phyloP scores from a whole-genome alignment of 2,329 filamentous ascomycete genomes.

The Lasiodiplodia sp. region DNA sequence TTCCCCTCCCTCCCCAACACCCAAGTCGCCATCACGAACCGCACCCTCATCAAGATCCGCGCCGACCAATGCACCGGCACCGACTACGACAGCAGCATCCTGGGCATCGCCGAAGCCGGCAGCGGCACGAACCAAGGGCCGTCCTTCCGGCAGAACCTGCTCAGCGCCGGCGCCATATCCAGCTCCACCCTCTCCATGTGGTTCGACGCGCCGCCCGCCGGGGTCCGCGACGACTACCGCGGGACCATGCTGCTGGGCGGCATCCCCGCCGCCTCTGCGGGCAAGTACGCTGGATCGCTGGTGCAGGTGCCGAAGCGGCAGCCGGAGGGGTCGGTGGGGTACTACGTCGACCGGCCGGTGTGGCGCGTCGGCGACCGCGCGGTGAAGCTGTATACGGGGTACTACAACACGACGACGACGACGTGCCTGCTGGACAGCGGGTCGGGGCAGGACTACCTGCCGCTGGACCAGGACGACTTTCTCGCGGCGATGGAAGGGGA shows the following conservation, averaged over 20 bases:
- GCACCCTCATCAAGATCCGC: conserved; percentile 34
- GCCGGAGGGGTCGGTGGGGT: not conserved
- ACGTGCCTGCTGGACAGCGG: conserved; percentile 44
- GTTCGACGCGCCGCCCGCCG: conserved; percentile 42
- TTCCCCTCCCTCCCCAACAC: conserved; percentile 36
- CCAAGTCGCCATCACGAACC: conserved; percentile 38
- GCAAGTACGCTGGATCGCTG: conserved; percentile 43
- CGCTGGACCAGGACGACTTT: conserved; percentile 34
- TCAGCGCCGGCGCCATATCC: conserved; percentile 37
- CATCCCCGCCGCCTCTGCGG: conserved; percentile 35
- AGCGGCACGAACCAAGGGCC: conserved; percentile 37
- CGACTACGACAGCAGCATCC: conserved; percentile 38
- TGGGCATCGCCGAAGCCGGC: conserved; percentile 40
- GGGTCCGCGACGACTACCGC: conserved; percentile 36
- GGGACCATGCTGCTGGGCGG: conserved; percentile 45
- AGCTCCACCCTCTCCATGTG: conserved; percentile 43
- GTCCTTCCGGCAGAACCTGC: conserved; percentile 43
- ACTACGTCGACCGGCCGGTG: conserved; percentile 6
- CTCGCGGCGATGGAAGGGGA: conserved; percentile 32
- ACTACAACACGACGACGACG: conserved; percentile 15
- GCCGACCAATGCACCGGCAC: conserved; percentile 33
- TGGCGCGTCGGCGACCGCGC: not conserved
- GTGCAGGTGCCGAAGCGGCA: conserved; percentile 39
- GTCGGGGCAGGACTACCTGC: conserved; percentile 36
- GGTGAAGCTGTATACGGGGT: not conserved